Conservation (phyloP, 495 filamentous ascomycete genomes). For the Aspergillus mulundensis region DNA sequence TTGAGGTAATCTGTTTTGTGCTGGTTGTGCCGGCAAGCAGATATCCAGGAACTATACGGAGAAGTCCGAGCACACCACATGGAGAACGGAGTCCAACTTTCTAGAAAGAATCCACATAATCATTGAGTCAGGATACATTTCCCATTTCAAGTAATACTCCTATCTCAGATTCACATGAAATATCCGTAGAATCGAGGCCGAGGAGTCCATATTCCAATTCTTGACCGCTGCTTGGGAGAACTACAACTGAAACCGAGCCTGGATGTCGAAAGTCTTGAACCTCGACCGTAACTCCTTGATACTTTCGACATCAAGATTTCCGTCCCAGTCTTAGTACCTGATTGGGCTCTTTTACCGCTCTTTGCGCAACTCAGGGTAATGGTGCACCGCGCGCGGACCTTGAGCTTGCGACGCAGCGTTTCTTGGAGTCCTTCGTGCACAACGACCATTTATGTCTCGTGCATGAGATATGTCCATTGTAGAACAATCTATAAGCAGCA, state of each 20-base stretch:
- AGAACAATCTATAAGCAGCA: neutral
- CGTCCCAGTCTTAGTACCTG: neutral
- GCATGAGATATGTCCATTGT: neutral
- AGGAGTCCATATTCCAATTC: neutral
- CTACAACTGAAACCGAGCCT: neutral
- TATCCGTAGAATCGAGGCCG: neutral
- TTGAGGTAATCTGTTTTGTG: neutral
- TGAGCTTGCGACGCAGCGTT: neutral
- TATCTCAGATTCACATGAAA: neutral
- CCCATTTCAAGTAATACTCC: neutral
- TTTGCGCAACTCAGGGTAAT: neutral
- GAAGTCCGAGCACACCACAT: neutral
- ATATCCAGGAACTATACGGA: neutral
- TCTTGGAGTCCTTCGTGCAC: neutral
- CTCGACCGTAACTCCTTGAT: neutral
- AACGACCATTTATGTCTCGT: neutral
- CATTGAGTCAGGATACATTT: neutral
- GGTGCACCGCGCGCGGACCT: neutral
- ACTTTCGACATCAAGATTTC: neutral
- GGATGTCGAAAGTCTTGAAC: neutral
- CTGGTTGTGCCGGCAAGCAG: neutral
- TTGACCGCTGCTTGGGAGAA: constrained; percentile 10
- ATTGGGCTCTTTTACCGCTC: neutral
- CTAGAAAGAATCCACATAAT: neutral
- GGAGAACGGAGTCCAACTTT: neutral